Evolutionary conservation across 1,139 yeast genomes (phyloP).

Genomic region (Yamadazyma sp.): DNA sequence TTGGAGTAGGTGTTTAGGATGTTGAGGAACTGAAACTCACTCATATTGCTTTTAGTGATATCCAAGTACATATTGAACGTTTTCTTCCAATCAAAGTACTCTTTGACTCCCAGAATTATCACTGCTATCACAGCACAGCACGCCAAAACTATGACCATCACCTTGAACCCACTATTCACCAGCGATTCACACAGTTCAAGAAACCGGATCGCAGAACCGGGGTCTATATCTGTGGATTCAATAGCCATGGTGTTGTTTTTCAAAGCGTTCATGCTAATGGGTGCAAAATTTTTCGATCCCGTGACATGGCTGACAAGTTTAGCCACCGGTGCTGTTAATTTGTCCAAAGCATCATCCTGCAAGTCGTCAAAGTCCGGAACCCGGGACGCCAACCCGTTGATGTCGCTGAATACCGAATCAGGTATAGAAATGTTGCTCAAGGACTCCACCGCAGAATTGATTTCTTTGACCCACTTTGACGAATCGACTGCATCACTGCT

Average conservation of each 20-base stretch:
- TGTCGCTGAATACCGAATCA: conserved; percentile 50
- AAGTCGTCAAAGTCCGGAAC: conserved; percentile 60
- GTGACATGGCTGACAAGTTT: conserved; percentile 17
- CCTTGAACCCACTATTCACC: conserved; percentile 7
- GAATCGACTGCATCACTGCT: conserved; percentile 39
- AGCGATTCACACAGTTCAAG: conserved; percentile 6
- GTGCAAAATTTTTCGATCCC: conserved; percentile 9
- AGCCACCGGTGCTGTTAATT: conserved; percentile 21
- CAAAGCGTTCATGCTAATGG: not conserved
- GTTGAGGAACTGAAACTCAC: conserved; percentile 13
- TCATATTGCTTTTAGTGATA: conserved; percentile 1
- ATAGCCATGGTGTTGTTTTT: conserved; percentile 10
- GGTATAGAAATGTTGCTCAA: conserved; percentile 66
- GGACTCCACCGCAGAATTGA: conserved; percentile 59
- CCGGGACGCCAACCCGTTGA: conserved; percentile 43
- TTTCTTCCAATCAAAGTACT: conserved; percentile 51
- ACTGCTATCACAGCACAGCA: conserved; percentile 27
- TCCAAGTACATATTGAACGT: conserved; percentile 27
- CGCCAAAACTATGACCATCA: conserved; percentile 23
- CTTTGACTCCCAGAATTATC: conserved; percentile 43
- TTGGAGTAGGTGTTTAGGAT: conserved; percentile 20
- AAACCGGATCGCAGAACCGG: conserved; percentile 17
- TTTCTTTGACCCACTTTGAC: conserved; percentile 24
- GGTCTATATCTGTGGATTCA: conserved; percentile 17
- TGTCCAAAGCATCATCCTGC: conserved; percentile 30